Evolutionary conservation across 495 filamentous ascomycete genomes (phyloP).

Genomic region (Hypoxylon perforatum): DNA sequence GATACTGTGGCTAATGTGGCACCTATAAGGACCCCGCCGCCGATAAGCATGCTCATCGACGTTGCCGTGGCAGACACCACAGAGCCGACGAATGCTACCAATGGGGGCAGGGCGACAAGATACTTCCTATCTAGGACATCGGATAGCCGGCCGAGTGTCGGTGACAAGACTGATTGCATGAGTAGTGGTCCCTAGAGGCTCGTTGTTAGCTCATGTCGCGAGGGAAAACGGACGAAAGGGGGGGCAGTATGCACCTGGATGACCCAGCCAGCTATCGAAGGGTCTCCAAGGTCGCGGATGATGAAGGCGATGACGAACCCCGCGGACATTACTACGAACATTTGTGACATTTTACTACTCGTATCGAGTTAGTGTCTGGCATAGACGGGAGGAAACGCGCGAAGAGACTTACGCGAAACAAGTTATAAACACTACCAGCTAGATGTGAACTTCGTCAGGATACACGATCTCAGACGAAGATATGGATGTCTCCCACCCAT

Average conservation of each 20-base stretch:
- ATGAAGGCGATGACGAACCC: slow-evolving; percentile 67
- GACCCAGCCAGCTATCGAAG: slow-evolving; percentile 62
- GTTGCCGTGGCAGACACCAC: slow-evolving; percentile 65
- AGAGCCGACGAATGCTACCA: slow-evolving; percentile 64
- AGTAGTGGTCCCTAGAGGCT: slow-evolving; percentile 59
- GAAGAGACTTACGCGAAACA: slow-evolving; percentile 48
- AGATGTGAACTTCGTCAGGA: slow-evolving; percentile 17
- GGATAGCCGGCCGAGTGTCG: slow-evolving; percentile 64
- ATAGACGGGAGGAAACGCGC: not conserved
- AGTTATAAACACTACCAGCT: slow-evolving; percentile 53
- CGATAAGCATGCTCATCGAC: slow-evolving; percentile 64
- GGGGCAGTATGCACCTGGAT: slow-evolving; percentile 53
- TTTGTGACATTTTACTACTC: slow-evolving; percentile 57
- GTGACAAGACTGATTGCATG: slow-evolving; percentile 65
- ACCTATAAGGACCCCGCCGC: slow-evolving; percentile 66
- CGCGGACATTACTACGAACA: slow-evolving; percentile 66
- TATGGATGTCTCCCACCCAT: slow-evolving; percentile 40
- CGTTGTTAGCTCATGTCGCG: slow-evolving; percentile 13
- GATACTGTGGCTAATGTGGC: slow-evolving; percentile 63
- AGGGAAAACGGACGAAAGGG: not conserved
- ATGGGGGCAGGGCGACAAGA: slow-evolving; percentile 59
- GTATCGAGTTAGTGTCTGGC: slow-evolving; percentile 1
- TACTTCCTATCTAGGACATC: slow-evolving; percentile 66
- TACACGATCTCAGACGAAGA: not conserved
- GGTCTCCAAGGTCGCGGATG: slow-evolving; percentile 62